Conservation (phyloP, 306 rosid genomes). For the Cicer yamashitae region DNA sequence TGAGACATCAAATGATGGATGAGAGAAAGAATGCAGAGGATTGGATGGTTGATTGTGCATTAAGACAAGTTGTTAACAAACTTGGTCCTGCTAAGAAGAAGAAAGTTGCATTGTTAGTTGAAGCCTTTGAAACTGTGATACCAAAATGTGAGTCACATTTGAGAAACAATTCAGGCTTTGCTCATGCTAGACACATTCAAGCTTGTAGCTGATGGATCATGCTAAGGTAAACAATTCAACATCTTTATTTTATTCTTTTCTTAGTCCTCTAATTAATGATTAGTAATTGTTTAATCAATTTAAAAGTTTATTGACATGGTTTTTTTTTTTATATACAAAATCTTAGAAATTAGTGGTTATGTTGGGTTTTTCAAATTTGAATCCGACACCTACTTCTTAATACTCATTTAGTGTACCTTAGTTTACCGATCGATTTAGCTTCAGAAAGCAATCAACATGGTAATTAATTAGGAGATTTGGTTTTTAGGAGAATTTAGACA, state of each 20-base stretch:
- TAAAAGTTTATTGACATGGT: neutral
- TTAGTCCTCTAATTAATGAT: neutral
- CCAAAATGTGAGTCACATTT: constrained; percentile 59
- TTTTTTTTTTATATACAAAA: too few relatives aligned
- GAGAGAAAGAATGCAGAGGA: constrained; percentile 82
- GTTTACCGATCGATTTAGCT: too few relatives aligned
- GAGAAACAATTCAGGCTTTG: constrained; percentile 53
- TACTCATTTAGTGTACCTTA: too few relatives aligned
- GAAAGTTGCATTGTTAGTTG: constrained; percentile 92
- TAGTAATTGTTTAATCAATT: neutral
- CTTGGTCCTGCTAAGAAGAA: constrained; percentile 95
- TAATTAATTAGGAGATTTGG: neutral
- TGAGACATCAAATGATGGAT: constrained; percentile 85
- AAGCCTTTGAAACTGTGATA: constrained; percentile 82
- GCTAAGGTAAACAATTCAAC: constrained; percentile 45
- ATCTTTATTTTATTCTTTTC: neutral
- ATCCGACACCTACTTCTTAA: too few relatives aligned
- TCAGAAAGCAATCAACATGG: neutral
- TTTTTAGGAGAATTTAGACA: neutral
- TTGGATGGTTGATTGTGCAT: constrained; percentile 93
- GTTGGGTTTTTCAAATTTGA: too few relatives aligned
- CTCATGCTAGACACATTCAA: constrained; percentile 62
- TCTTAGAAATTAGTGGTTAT: too few relatives aligned
- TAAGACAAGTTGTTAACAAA: constrained; percentile 69
- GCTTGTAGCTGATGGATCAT: constrained; percentile 69